Percentiles rank a stretch among this genome's conserved stretches.
Evolutionary conservation across 257 asterid species (phyloP).

Genomic region (Nicotiana knightiana): DNA sequence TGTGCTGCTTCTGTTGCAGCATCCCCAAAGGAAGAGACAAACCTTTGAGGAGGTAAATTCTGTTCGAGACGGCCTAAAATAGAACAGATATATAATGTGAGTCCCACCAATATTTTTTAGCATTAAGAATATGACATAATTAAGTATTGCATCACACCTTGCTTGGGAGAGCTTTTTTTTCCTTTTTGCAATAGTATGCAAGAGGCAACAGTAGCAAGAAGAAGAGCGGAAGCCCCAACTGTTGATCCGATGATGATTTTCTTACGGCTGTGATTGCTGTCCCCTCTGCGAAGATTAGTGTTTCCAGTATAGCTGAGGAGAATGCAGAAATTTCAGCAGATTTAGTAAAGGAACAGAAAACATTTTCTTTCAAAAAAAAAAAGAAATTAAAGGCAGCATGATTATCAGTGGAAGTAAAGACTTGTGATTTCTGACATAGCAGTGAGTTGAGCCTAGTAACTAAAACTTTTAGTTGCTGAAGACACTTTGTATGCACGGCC

Average conservation of each 20-base stretch:
- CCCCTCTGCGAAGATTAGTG: conserved; percentile 42
- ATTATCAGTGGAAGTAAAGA: neutral
- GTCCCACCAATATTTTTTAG: conserved; percentile 7
- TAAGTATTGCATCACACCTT: conserved; percentile 40
- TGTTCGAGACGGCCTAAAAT: conserved; percentile 37
- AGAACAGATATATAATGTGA: conserved; percentile 11
- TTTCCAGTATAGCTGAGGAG: conserved; percentile 75
- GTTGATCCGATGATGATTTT: conserved; percentile 74
- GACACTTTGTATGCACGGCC: neutral
- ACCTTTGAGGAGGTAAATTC: conserved; percentile 37
- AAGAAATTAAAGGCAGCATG: conserved; percentile 2
- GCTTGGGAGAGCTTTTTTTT: conserved; percentile 36
- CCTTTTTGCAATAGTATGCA: conserved; percentile 52
- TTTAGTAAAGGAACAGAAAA: conserved; percentile 1
- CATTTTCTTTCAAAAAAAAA: no score
- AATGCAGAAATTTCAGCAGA: neutral
- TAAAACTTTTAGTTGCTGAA: neutral
- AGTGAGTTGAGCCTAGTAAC: neutral
- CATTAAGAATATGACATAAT: conserved; percentile 1
- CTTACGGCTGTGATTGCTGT: conserved; percentile 34
- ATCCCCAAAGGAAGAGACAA: conserved; percentile 47
- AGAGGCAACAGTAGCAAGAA: conserved; percentile 56
- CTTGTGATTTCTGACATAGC: neutral
- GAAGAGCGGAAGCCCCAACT: conserved; percentile 71
- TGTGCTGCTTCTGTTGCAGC: conserved; percentile 75